Evolutionary conservation across 352 stramenopile species (phyloP).

Genomic region (Phytopythium oedochilum): DNA sequence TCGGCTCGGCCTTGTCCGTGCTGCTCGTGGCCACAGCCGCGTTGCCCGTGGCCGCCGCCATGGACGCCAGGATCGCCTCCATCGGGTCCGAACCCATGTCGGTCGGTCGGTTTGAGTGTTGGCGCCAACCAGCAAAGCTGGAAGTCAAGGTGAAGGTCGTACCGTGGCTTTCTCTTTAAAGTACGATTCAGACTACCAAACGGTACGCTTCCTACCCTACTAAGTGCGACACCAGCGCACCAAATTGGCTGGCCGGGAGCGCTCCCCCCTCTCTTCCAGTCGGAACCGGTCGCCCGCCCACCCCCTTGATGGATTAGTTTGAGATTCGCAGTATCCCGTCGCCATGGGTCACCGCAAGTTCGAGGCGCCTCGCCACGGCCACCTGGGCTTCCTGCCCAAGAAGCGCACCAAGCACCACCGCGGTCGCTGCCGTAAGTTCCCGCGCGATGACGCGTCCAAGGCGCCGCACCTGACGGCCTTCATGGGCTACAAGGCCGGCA

Average conservation of each 20-base stretch:
- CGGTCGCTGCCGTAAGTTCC: constrained; percentile 99
- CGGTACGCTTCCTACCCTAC: not conserved
- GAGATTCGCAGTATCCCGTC: constrained; percentile 86
- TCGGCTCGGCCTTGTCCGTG: too few relatives aligned
- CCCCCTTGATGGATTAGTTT: too few relatives aligned
- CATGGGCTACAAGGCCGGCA: constrained; percentile 99
- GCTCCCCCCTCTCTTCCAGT: not conserved
- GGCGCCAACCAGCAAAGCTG: not conserved
- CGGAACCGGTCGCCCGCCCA: not conserved
- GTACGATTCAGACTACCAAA: not conserved
- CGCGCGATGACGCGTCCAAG: constrained; percentile 96
- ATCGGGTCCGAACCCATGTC: constrained; percentile 37
- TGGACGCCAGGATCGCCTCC: constrained; percentile 77
- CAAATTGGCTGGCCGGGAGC: constrained; percentile 2
- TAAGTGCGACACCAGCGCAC: not conserved
- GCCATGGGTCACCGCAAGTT: constrained; percentile 98
- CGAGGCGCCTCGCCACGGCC: constrained; percentile 95
- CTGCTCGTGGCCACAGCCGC: too few relatives aligned
- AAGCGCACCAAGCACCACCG: constrained; percentile 99
- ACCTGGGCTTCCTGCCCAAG: constrained; percentile 99
- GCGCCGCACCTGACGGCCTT: constrained; percentile 98
- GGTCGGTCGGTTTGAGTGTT: too few relatives aligned
- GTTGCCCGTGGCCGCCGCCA: constrained; percentile 75
- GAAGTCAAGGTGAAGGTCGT: too few relatives aligned
- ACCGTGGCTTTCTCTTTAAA: not conserved